Evolutionary conservation across 2,329 filamentous ascomycete genomes (phyloP).

Genomic region (Paecilomyces variotii): DNA sequence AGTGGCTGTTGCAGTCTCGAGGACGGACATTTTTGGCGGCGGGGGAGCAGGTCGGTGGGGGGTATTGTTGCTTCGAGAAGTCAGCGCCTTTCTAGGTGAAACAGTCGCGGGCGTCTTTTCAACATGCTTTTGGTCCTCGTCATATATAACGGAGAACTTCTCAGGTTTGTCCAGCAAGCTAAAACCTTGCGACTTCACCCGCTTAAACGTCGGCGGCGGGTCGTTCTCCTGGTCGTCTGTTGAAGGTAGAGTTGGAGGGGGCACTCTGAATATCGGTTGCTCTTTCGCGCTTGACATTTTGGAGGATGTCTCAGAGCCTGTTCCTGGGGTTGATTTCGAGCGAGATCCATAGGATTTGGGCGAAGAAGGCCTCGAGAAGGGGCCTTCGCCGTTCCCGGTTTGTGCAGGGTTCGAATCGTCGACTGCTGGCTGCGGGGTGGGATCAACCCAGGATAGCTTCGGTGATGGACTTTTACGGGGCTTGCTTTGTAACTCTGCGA

Average conservation of each 20-base stretch:
- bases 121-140: slow-evolving; percentile 36
- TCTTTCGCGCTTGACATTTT: slow-evolving; percentile 34
- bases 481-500: slow-evolving; percentile 10
- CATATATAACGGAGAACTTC: slow-evolving; percentile 45
- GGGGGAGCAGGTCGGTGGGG: slow-evolving; percentile 71
- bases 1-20: slow-evolving; percentile 81
- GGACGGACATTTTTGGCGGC: slow-evolving; percentile 90
- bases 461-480: slow-evolving; percentile 23
- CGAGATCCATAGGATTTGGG: slow-evolving; percentile 27
- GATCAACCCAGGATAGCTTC: slow-evolving; percentile 30
- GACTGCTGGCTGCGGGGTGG: slow-evolving; percentile 17
- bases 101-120: slow-evolving; percentile 38
- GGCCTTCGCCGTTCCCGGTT: slow-evolving; percentile 15
- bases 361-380: slow-evolving; percentile 27
- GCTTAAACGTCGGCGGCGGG: slow-evolving; percentile 60
- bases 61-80: slow-evolving; percentile 56
- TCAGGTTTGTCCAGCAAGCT: slow-evolving; percentile 50
- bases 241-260: slow-evolving; percentile 52
- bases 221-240: slow-evolving; percentile 80
- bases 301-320: slow-evolving; percentile 33
- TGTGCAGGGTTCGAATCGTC: slow-evolving; percentile 15
- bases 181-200: slow-evolving; percentile 48
- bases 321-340: slow-evolving; percentile 33
- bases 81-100: slow-evolving; percentile 42
- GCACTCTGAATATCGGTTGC: slow-evolving; percentile 52